Conservation (phyloP, 805 yeast genomes). For the Pichia occidentalis region DNA sequence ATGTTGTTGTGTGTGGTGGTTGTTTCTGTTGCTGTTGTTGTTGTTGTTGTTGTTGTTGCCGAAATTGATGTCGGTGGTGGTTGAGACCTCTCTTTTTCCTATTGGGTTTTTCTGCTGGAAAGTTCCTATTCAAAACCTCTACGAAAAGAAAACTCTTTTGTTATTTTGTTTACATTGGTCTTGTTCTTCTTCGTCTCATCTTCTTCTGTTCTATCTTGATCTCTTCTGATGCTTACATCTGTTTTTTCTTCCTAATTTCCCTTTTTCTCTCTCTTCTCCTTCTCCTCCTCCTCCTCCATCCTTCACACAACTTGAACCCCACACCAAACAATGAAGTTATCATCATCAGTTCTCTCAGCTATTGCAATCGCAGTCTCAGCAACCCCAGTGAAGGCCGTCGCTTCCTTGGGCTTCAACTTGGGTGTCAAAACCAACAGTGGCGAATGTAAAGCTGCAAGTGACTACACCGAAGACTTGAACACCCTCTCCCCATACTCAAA, state of each 20-base stretch:
- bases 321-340: constrained; percentile 24
- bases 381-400: constrained; percentile 21
- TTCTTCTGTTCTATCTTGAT: constrained; percentile 5
- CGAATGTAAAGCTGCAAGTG: constrained; percentile 66
- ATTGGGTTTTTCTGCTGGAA: too few species aligned
- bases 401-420: constrained; percentile 64
- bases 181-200: too few species aligned
- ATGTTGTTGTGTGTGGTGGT: too few species aligned
- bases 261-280: background rate
- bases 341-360: constrained; percentile 20
- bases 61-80: too few species aligned
- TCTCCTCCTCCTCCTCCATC: background rate
- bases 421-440: constrained; percentile 77
- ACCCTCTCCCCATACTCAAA: constrained; percentile 51
- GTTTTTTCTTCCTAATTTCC: background rate
- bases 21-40: too few species aligned
- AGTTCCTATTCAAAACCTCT: background rate
- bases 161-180: too few species aligned
- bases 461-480: constrained; percentile 63
- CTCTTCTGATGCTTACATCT: constrained; percentile 4
- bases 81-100: too few species aligned
- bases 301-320: too few species aligned
- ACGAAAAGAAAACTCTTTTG: background rate
- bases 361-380: constrained; percentile 18
- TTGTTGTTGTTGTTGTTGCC: too few species aligned